Percentiles rank a stretch among this genome's conserved stretches.
phyloP scores from a whole-genome alignment of 1,284 basidiomycete genomes.

The Schizopora paradoxa region DNA sequence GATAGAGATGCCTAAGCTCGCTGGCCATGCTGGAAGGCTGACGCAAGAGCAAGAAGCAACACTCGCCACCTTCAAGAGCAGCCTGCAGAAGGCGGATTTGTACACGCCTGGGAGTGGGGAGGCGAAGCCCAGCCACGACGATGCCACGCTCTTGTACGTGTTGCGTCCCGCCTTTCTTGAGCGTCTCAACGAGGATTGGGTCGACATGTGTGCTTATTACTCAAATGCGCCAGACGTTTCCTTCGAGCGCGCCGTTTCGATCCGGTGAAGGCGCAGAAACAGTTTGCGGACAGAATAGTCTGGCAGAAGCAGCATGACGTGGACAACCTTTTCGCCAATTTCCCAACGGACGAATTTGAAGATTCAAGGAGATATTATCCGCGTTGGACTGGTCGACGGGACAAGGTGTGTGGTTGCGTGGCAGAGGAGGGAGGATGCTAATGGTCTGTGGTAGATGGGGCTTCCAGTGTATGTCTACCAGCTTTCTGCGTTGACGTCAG shows the following conservation, averaged over 20 bases:
- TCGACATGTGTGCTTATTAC: neutral
- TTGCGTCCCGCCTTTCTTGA: neutral
- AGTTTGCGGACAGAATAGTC: conserved; percentile 57
- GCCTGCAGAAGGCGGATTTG: conserved; percentile 42
- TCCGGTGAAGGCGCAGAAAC: conserved; percentile 55
- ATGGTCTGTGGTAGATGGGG: conserved; percentile 43
- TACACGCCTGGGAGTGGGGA: conserved; percentile 39
- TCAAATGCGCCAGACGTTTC: conserved; percentile 52
- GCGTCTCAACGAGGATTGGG: neutral
- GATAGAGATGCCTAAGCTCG: too few species aligned
- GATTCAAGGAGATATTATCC: conserved; percentile 61
- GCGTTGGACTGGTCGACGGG: conserved; percentile 71
- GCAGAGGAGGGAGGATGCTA: conserved; percentile 6
- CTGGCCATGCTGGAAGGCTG: conserved; percentile 52
- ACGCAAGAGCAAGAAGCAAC: conserved; percentile 41
- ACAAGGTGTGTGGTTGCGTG: conserved; percentile 45
- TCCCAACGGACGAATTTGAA: conserved; percentile 57
- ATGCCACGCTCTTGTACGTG: conserved; percentile 60
- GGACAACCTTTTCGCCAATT: conserved; percentile 52
- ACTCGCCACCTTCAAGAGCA: conserved; percentile 47
- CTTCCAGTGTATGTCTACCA: conserved; percentile 70
- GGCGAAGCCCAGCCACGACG: conserved; percentile 50
- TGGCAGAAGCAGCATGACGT: conserved; percentile 64
- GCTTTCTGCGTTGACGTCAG: conserved; percentile 46
- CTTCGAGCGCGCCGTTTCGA: conserved; percentile 67